A percentile compares a stretch with the other conserved stretches of the same genome.
Evolutionary conservation across 2,329 filamentous ascomycete genomes (phyloP).

Genomic region (Colletotrichum sp.): DNA sequence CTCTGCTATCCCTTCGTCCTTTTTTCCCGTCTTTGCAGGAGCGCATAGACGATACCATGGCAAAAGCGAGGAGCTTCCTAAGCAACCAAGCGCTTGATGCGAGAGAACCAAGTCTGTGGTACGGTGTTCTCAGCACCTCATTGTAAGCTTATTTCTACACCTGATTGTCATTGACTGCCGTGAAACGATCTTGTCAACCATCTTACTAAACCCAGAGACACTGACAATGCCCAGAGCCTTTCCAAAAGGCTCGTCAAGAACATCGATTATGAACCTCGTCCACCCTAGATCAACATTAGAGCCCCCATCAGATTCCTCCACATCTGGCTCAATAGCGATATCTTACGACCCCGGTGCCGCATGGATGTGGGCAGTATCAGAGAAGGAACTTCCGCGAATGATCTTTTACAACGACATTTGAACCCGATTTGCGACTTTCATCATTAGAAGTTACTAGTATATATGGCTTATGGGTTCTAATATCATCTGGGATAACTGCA

Average conservation of each 20-base stretch:
- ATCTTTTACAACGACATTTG: slow-evolving; percentile 34
- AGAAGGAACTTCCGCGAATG: slow-evolving; percentile 36
- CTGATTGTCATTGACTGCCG: background rate
- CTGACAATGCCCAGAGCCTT: background rate
- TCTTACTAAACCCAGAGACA: slow-evolving; percentile 26
- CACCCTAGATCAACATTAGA: slow-evolving; percentile 49
- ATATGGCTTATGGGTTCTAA: background rate
- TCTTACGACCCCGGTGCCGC: slow-evolving; percentile 41
- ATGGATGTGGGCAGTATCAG: slow-evolving; percentile 41
- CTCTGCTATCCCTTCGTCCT: slow-evolving; percentile 59
- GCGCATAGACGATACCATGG: slow-evolving; percentile 58
- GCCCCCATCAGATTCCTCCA: slow-evolving; percentile 22
- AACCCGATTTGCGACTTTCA: background rate
- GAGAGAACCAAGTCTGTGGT: slow-evolving; percentile 70
- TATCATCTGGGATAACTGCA: too few relatives aligned
- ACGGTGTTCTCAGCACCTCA: slow-evolving; percentile 70
- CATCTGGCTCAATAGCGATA: slow-evolving; percentile 32
- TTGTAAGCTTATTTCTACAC: slow-evolving; percentile 42
- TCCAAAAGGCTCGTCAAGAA: background rate
- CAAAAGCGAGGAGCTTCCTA: slow-evolving; percentile 55
- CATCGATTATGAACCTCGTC: slow-evolving; percentile 43
- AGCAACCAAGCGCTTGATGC: slow-evolving; percentile 44
- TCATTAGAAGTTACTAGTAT: background rate
- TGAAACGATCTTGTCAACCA: background rate
- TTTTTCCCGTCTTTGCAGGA: slow-evolving; percentile 60